Evolutionary conservation across 495 filamentous ascomycete genomes (phyloP).

Genomic region (Talaromyces nanjingensis): DNA sequence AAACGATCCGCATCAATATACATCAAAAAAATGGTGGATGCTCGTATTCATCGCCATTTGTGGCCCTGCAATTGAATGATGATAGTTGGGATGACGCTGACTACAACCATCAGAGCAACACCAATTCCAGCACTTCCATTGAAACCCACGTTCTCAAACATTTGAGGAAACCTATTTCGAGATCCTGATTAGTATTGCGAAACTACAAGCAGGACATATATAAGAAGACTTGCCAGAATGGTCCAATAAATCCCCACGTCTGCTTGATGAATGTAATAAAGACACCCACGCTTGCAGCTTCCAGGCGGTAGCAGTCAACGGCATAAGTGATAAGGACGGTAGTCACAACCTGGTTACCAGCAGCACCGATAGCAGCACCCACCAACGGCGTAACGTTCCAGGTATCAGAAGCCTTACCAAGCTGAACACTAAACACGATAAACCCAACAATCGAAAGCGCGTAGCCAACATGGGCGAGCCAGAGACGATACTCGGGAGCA

Average conservation of each 20-base stretch:
- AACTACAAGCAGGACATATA: neutral
- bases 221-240: slow-evolving; percentile 39
- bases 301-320: slow-evolving; percentile 42
- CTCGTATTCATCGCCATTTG: neutral
- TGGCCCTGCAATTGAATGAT: neutral
- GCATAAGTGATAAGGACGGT: slow-evolving; percentile 49
- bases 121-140: slow-evolving; percentile 34
- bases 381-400: slow-evolving; percentile 46
- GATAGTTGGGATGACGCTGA: slow-evolving; percentile 40
- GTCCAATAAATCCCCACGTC: slow-evolving; percentile 51
- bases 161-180: slow-evolving; percentile 37
- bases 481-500: slow-evolving; percentile 41
- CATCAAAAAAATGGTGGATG: neutral
- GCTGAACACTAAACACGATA: slow-evolving; percentile 43
- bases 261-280: slow-evolving; percentile 49
- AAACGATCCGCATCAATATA: neutral
- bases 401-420: slow-evolving; percentile 25
- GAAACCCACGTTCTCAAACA: slow-evolving; percentile 40
- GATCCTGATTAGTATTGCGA: neutral
- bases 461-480: slow-evolving; percentile 47
- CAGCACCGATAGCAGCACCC: slow-evolving; percentile 41
- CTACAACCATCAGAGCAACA: slow-evolving; percentile 33
- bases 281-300: slow-evolving; percentile 46
- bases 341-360: slow-evolving; percentile 50
- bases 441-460: slow-evolving; percentile 40